Conservation (phyloP, 2,329 filamentous ascomycete genomes). For the Knufia petricola region DNA sequence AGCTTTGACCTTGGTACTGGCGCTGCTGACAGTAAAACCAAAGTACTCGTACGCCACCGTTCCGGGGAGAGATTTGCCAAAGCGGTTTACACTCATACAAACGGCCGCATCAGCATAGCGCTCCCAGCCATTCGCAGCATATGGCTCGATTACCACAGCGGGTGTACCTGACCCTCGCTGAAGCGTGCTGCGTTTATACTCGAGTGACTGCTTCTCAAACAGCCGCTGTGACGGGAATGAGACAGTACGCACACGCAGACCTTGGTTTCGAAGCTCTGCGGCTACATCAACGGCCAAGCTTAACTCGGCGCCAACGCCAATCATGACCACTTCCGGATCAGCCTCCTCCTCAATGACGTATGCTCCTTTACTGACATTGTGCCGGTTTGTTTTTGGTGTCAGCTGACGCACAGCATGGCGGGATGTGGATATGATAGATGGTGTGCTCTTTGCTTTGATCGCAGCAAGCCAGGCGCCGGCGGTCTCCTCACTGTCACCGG, state of each 20-base stretch:
- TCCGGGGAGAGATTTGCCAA: slow-evolving; percentile 29
- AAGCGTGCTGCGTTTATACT: slow-evolving; percentile 30
- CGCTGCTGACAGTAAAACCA: slow-evolving; percentile 18
- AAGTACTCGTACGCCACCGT: slow-evolving; percentile 23
- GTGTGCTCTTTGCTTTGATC: slow-evolving; percentile 29
- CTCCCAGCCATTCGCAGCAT: slow-evolving; percentile 40
- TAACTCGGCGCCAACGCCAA: slow-evolving; percentile 42
- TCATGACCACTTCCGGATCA: slow-evolving; percentile 36
- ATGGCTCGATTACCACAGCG: slow-evolving; percentile 40
- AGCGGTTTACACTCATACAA: slow-evolving; percentile 33
- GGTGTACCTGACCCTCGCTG: slow-evolving; percentile 23
- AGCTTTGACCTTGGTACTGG: slow-evolving; percentile 9
- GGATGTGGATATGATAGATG: slow-evolving; percentile 32
- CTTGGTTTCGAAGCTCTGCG: slow-evolving; percentile 29
- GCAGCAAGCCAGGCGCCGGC: slow-evolving; percentile 46
- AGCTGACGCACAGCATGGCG: slow-evolving; percentile 35
- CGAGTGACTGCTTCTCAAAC: slow-evolving; percentile 36
- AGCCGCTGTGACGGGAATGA: slow-evolving; percentile 40
- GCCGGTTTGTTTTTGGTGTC: slow-evolving; percentile 25
- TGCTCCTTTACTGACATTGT: slow-evolving; percentile 30
- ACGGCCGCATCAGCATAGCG: slow-evolving; percentile 40
- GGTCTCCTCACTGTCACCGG: slow-evolving; percentile 47
- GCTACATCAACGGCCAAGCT: slow-evolving; percentile 35
- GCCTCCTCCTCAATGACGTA: slow-evolving; percentile 31
- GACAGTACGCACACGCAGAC: slow-evolving; percentile 35